Conservation (phyloP, 2,329 filamentous ascomycete genomes). For the Ophiostoma ips region DNA sequence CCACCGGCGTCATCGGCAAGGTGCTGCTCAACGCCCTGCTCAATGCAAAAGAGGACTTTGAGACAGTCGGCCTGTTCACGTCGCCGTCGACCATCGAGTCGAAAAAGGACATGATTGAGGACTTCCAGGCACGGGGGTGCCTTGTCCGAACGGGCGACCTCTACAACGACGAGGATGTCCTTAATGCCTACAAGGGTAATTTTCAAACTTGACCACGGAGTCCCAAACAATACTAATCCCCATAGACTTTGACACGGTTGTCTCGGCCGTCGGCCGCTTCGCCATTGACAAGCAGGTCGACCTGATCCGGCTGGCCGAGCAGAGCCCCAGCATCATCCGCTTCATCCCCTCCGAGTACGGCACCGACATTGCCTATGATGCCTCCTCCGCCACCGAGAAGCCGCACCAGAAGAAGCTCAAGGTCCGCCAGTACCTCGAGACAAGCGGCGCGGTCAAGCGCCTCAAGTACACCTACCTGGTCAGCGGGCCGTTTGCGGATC, state of each 20-base stretch:
- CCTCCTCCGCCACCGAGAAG: slow-evolving; percentile 8
- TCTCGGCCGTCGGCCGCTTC: slow-evolving; percentile 9
- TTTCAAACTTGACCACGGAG: no score
- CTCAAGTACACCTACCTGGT: slow-evolving; percentile 6
- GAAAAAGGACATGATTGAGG: slow-evolving; percentile 6
- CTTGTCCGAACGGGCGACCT: slow-evolving; percentile 6
- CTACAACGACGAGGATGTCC: slow-evolving; percentile 6
- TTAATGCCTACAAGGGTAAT: slow-evolving; percentile 6
- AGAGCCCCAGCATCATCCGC: slow-evolving; percentile 31
- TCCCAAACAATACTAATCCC: background rate
- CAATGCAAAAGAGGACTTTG: slow-evolving; percentile 20
- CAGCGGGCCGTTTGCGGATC: slow-evolving; percentile 11
- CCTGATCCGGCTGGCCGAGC: slow-evolving; percentile 26
- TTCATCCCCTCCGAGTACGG: slow-evolving; percentile 24
- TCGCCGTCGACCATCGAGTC: slow-evolving; percentile 3
- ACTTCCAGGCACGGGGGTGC: background rate
- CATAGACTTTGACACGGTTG: slow-evolving; percentile 9
- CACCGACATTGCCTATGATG: slow-evolving; percentile 9
- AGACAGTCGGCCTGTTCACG: slow-evolving; percentile 36
- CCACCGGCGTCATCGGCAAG: slow-evolving; percentile 23
- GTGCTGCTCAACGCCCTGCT: slow-evolving; percentile 21
- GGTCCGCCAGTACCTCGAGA: slow-evolving; percentile 7
- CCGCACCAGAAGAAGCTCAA: slow-evolving; percentile 12
- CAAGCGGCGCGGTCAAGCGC: background rate
- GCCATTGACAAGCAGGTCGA: slow-evolving; percentile 11